Evolutionary conservation across 2,329 filamentous ascomycete species (phyloP), one percentile per base, ranked within the genome.

Genomic region (Rhynchosporium secalis): DNA sequence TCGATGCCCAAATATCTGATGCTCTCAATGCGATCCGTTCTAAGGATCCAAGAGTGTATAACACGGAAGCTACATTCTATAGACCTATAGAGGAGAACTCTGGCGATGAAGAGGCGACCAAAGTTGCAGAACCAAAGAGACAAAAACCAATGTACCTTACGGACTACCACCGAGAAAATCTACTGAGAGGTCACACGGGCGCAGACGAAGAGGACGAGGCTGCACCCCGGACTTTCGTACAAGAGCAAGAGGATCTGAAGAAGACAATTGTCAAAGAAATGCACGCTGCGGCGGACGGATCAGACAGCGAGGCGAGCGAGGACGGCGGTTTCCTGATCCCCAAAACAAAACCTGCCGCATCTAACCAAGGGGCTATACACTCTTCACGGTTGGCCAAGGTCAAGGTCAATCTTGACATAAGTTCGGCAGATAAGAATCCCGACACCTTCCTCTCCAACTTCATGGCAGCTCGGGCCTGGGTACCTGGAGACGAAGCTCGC

Each of bases 371-470:
- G 45, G 73, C 33, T 5, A 36, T 87, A 5, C 85, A 88, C 71
- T 84, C 84, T 3, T 84, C 84, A 4, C 78, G 85, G 65, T 78
- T 75, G 20, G 72, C 80, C 48, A 75, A 80, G 62, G 76, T 82
- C 62, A 81, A 81, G 66, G 75, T 82, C 56, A 81, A 91, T 60
- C 71, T 84, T 12, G 89, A 95, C 70, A 79, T 96, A 48, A 81
- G 86, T 54, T 83, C 85, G 62, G 92, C 95, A 43, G 90, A 96
- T 71, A 90, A 91, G 75, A 88, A 99, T 73, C 95, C 94, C 0
- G 94, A 98, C 72, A 89, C 85, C 0, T 99, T 92, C 75, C 79
- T 99, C n/a, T 94, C 91, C 60, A 96, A 97, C 75, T 99, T 96
- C 78, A 86, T 99, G 84, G 85, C 89, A n/a, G 84, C 93, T 7